Evolutionary conservation across 495 filamentous ascomycete genomes (phyloP).

Genomic region (Pseudoneurospora amorphoporcata): DNA sequence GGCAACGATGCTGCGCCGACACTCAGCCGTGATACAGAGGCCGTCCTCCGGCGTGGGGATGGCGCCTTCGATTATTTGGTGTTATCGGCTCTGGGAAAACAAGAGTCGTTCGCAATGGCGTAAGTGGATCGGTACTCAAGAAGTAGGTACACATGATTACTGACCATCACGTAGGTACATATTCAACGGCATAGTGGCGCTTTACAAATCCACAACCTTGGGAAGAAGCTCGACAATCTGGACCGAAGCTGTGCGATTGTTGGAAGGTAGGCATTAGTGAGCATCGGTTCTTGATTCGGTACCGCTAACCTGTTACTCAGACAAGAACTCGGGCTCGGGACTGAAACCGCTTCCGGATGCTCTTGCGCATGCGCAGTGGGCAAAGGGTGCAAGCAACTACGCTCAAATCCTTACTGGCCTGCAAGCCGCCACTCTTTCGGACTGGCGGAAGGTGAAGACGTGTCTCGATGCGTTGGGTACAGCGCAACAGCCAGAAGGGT

Average conservation of each 20-base stretch:
- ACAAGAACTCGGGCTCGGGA: constrained; percentile 15
- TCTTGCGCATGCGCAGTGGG: constrained; percentile 31
- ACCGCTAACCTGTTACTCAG: constrained; percentile 20
- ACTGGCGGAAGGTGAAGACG: constrained; percentile 35
- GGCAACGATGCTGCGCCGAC: constrained; percentile 20
- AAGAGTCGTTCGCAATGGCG: constrained; percentile 38
- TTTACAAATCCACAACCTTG: constrained; percentile 52
- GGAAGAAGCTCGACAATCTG: constrained; percentile 45
- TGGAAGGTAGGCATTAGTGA: constrained; percentile 13
- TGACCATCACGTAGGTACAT: constrained; percentile 24
- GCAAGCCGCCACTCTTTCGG: constrained; percentile 32
- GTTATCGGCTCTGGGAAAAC: constrained; percentile 39
- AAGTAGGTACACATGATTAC: constrained; percentile 28
- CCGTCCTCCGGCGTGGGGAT: constrained; percentile 38
- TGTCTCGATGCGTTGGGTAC: constrained; percentile 30
- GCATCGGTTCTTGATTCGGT: not conserved
- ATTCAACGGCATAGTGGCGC: constrained; percentile 59
- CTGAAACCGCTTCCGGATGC: constrained; percentile 34
- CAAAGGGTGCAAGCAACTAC: constrained; percentile 34
- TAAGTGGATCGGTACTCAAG: constrained; percentile 18
- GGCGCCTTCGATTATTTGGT: constrained; percentile 37
- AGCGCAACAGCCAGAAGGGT: constrained; percentile 18
- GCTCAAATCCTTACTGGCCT: constrained; percentile 37
- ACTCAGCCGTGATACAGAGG: constrained; percentile 51
- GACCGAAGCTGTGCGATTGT: constrained; percentile 26